phyloP scores from a whole-genome alignment of 2,329 filamentous ascomycete species.

The Pezicula rhizophila region DNA sequence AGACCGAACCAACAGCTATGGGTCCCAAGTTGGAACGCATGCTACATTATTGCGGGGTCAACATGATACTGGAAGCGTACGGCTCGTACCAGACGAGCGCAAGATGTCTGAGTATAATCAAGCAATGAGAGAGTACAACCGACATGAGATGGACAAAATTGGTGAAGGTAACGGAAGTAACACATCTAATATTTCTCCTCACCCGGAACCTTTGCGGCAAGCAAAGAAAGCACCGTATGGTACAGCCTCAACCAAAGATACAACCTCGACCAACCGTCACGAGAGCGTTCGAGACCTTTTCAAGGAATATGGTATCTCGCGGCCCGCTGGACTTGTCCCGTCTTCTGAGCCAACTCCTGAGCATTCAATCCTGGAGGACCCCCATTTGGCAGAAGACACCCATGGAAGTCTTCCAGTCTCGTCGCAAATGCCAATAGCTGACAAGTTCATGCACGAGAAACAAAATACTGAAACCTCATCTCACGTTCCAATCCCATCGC shows the following conservation, averaged over 20 bases:
- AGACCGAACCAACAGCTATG: neutral
- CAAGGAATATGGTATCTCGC: constrained; percentile 38
- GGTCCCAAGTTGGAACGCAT: neutral
- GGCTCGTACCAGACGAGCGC: neutral
- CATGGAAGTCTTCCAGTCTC: neutral
- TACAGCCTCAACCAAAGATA: constrained; percentile 4
- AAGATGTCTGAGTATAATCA: neutral
- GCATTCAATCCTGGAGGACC: neutral
- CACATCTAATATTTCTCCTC: too few species aligned
- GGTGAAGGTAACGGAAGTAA: neutral
- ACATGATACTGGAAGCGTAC: neutral
- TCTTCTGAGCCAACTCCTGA: constrained; percentile 5
- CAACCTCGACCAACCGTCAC: constrained; percentile 30
- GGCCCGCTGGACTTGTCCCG: constrained; percentile 32
- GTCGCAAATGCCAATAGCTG: neutral
- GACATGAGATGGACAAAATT: neutral
- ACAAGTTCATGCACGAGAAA: neutral
- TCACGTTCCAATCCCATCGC: too few species aligned
- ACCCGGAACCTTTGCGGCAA: too few species aligned
- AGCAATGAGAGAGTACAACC: neutral
- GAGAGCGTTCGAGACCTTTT: constrained; percentile 43
- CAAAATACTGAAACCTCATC: neutral
- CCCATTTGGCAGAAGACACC: neutral
- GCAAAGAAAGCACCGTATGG: too few species aligned
- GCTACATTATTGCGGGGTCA: neutral